A percentile compares a stretch with the other conserved stretches of the same genome.
phyloP scores from a whole-genome alignment of 768 basidiomycete species.

The Pleurotus cornucopiae region DNA sequence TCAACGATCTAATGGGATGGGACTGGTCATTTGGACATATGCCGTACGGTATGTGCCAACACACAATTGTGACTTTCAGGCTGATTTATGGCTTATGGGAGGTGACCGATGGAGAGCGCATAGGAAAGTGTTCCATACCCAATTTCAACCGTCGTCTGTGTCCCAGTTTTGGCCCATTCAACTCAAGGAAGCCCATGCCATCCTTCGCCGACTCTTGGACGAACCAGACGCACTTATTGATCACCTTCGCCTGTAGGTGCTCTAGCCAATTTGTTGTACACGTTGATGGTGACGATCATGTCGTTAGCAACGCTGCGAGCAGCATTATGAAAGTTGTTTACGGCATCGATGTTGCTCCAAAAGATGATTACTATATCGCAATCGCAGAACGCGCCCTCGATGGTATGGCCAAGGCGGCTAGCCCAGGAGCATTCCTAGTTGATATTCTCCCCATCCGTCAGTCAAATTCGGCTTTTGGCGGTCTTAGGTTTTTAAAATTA shows the following conservation, averaged over 20 bases:
- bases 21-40: constrained; percentile 56
- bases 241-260: constrained; percentile 45
- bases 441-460: constrained; percentile 13
- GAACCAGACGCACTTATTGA: constrained; percentile 39
- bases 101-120: constrained; percentile 50
- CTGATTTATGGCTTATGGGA: constrained; percentile 12
- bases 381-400: constrained; percentile 9
- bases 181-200: constrained; percentile 36
- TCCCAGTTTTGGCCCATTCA: constrained; percentile 41
- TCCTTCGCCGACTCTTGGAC: constrained; percentile 40
- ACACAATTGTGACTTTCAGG: no score
- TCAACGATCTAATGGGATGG: constrained; percentile 47
- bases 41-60: constrained; percentile 35
- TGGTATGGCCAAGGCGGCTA: constrained; percentile 8
- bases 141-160: constrained; percentile 41
- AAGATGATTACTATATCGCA: constrained; percentile 10
- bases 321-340: constrained; percentile 40
- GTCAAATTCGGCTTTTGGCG: background rate
- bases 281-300: background rate
- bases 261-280: background rate
- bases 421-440: constrained; percentile 11
- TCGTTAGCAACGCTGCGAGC: constrained; percentile 41
- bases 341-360: constrained; percentile 7
- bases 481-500: background rate
- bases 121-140: constrained; percentile 47